Evolutionary conservation across 129 eudicot genomes (phyloP), one percentile per base, ranked within the genome.

Genomic region (Erigeron canadensis): DNA sequence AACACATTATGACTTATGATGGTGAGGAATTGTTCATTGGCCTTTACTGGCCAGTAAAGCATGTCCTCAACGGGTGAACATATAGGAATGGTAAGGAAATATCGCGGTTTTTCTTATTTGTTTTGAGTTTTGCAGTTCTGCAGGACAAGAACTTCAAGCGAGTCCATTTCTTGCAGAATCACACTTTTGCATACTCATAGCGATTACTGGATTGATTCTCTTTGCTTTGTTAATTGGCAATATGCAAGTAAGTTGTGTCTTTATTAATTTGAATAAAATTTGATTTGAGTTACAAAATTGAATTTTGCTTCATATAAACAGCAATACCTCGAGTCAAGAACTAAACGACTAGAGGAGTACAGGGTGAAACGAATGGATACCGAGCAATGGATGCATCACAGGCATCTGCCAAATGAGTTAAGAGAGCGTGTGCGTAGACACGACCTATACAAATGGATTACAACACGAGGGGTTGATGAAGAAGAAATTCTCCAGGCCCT

Each of bases 381-480:
- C 0, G 97, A 91, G 65, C 86, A 88, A 69, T 91, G 97, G 97
- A 91, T 91, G 97, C 90, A 71, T 71, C 97, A 91, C 40, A 69
- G 97, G 10, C 95, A 88, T 39, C 70, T 88, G 34, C 97, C 97
- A 11, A 75, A 75, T 11, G 96, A 86, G 4, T 21, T 91, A 43
- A 88, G 77, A 84, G 79, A 86, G 58, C 78, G 89, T 17, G 88
- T 91, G 11, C 83, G 97, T 5, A 76, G 74, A 61, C 86, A 86
- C 66, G 91, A 86, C 78, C 84, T 74, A 13, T 88, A 86, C 64
- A 88, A 76, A 82, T 91, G 97, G 97, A 74, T 91, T 6, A 76
- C 92, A 34, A 88, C 97, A n/a, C 81, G 86, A 28, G 95, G 97
- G 18, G 95, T 91, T 6, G 89, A 91, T 22, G 92, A 88, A 74